phyloP scores from a whole-genome alignment of 2,329 filamentous ascomycete species.

The Sclerotinia trifoliorum region DNA sequence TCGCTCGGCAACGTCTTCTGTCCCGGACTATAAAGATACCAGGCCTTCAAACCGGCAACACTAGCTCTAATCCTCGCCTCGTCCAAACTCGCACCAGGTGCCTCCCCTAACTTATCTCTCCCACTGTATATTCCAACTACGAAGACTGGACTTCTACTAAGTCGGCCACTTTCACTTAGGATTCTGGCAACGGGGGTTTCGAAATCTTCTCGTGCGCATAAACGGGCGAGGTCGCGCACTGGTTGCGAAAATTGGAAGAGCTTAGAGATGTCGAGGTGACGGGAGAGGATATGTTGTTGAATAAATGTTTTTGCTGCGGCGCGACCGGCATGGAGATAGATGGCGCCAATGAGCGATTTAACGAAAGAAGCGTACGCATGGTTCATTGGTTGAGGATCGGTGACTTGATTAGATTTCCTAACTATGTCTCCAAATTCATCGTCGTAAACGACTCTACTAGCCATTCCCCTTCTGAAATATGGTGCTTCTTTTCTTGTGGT shows the following conservation, averaged over 20 bases:
- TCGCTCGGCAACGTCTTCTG: slow-evolving; percentile 35
- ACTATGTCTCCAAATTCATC: slow-evolving; percentile 78
- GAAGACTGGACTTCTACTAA: slow-evolving; percentile 82
- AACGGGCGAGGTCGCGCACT: slow-evolving; percentile 74
- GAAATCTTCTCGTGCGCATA: slow-evolving; percentile 89
- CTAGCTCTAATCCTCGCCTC: slow-evolving; percentile 76
- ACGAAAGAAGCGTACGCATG: slow-evolving; percentile 73
- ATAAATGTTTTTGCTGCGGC: slow-evolving; percentile 80
- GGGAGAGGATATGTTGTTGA: slow-evolving; percentile 76
- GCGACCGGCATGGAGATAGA: slow-evolving; percentile 82
- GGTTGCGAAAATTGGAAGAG: slow-evolving; percentile 86
- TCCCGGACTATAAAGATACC: slow-evolving; percentile 89
- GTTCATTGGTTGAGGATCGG: slow-evolving; percentile 36
- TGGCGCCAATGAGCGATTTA: slow-evolving; percentile 75
- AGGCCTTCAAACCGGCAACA: slow-evolving; percentile 83
- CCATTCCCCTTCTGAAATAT: slow-evolving; percentile 66
- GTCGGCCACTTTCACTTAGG: slow-evolving; percentile 84
- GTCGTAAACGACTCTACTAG: slow-evolving; percentile 75
- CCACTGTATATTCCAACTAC: slow-evolving; percentile 94
- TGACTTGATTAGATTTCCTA: slow-evolving; percentile 34
- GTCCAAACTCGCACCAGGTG: slow-evolving; percentile 73
- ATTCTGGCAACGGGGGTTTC: slow-evolving; percentile 82
- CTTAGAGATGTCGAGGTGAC: slow-evolving; percentile 70
- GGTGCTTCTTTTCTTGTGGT: slow-evolving; percentile 53
- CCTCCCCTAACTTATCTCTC: slow-evolving; percentile 87